Evolutionary conservation across 495 filamentous ascomycete genomes (phyloP), one percentile per base, ranked within the genome.

Genomic region (Penicillium subrubescens): DNA sequence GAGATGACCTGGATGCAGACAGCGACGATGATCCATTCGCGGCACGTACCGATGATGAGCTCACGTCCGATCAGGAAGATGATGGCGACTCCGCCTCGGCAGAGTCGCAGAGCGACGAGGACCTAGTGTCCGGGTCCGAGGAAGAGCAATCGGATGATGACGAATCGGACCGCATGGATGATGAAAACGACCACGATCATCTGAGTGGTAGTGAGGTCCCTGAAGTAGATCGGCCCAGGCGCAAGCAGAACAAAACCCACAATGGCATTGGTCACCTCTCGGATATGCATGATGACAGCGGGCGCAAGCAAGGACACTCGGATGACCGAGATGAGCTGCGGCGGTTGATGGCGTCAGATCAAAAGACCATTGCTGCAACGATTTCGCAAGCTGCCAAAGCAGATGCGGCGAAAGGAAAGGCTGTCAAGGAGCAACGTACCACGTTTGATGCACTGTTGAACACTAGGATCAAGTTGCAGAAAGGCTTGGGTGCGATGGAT

Each of bases 381-480:
- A 86, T 95, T 55, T 88, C 89, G 2, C 82, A 90, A 70, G 89
- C 91, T 10, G 90, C 88, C 43, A 87, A 89, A 71, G 85, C 85
- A 52, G 95, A 99, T 75, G 85, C 89, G 2, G 84, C 86, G 12
- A 98, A 98, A 80, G 95, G 95, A 25, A 80, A 80, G 62, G 94
- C 94, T 2, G 90, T 98, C 34, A 92, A 91, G 67, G 78, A 85
- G 55, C 95, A 99, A 75, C 86, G 92, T 58, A 87, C 86, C 56
- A 88, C 88, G 12, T 98, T 97, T 71, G 94, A 98, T 65, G 83
- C 89, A 2, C 85, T 98, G 3, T 84, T 99, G 21, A 93, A 95
- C 75, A 84, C 90, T 23, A 88, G 95, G 8, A 96, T 99, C 69
- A 89, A 92, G 61, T 78, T 99, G 8, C 95, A 99, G 69, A 97